Base-by-base conservation (phyloP, 208 protist genomes). In the Acanthamoeba lenticulata region DNA sequence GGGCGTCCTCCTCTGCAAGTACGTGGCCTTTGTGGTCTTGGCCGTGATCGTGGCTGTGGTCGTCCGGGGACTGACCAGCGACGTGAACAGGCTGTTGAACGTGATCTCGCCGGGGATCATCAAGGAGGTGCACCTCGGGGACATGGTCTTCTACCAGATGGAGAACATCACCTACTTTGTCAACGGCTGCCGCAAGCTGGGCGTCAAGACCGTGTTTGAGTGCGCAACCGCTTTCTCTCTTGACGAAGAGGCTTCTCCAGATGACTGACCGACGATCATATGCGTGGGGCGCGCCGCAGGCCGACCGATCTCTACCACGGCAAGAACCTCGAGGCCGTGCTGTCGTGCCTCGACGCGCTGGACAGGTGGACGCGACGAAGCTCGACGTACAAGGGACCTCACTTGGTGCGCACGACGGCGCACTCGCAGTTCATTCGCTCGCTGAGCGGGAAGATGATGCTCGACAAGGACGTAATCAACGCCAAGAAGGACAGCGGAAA, bases 81-180 rank as follows among this genome's bases (percentile, higher is more conserved):
- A 29, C 17, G 15, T 2, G 29, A 11, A 27, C 11, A 92, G 86
- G 34, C 34, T 92, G 52, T 21, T 92, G 21, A 92, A 92, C n/a
- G 47, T 29, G 21, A 45, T 92, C 24, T 49, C 32, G 86, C 86
- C 86, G 38, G 86, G 60, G 27, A 72, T 49, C 55, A 72, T 92
- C 47, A 92, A 69, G 55, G 40, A 62, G 32, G 55, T 92, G 42
- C 45, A 92, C 49, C 24, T 44, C 11, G 36, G n/a, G 7, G 38
- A 44, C 40, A 92, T 92, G 86, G n/a, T 38, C 52, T 92, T 92
- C 60, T 72, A 74, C 38, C 86, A 92, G 34, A 92, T 92, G 86
- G 86, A 92, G 86, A 92, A 92, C 86, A 92, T 92, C 45, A 44
- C 36, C 52, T 44, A 62, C 36, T 92, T 72, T 27, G 42, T 92